phyloP scores from a whole-genome alignment of 202 grass and related monocot genomes.

The Schoenoplectus tabernaemontani region DNA sequence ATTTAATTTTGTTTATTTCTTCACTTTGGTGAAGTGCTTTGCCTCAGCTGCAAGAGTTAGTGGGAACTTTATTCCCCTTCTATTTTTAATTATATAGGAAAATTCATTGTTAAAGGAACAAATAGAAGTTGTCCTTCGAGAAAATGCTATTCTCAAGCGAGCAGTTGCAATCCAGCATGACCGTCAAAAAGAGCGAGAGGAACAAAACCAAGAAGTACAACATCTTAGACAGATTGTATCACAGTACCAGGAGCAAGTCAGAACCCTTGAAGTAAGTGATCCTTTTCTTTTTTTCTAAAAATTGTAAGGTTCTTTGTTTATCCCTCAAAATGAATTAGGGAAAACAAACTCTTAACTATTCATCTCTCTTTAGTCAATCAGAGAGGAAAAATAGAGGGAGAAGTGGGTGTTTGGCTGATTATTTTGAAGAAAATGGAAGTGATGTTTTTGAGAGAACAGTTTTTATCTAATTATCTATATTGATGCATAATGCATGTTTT shows the following conservation, averaged over 20 bases:
- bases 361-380: background rate
- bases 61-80: background rate
- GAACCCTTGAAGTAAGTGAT: conserved; percentile 48
- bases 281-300: background rate
- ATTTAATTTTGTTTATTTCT: conserved; percentile 8
- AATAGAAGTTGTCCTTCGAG: conserved; percentile 32
- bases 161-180: conserved; percentile 62
- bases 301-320: background rate
- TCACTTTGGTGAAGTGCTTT: background rate
- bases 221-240: conserved; percentile 51
- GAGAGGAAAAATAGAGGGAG: background rate
- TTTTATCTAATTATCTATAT: background rate
- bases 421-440: background rate
- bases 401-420: background rate
- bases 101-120: conserved; percentile 43
- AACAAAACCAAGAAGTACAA: conserved; percentile 44
- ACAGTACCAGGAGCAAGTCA: conserved; percentile 67
- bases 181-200: conserved; percentile 57
- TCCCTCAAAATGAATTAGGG: background rate
- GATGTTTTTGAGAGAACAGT: background rate
- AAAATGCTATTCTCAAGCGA: conserved; percentile 65
- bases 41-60: background rate
- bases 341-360: background rate
- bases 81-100: conserved; percentile 35
- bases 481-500: background rate